phyloP scores from a whole-genome alignment of 768 basidiomycete species.

The Serendipita indica region DNA sequence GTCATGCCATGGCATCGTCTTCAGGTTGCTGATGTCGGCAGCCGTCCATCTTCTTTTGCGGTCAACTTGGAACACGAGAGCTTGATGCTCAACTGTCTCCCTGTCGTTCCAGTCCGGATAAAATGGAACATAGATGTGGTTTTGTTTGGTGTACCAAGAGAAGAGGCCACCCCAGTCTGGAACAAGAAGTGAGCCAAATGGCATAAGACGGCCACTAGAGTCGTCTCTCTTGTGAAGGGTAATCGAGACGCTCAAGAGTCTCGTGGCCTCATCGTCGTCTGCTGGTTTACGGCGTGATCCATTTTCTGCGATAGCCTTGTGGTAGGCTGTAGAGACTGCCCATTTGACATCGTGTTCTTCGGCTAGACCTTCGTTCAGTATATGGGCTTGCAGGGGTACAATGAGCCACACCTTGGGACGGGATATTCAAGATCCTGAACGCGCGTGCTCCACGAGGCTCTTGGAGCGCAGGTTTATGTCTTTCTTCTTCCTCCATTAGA shows the following conservation, averaged over 20 bases:
- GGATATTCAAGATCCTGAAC: not conserved
- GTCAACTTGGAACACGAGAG: not conserved
- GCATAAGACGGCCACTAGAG: not conserved
- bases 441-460: not conserved
- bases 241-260: not conserved
- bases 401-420: not conserved
- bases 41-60: not conserved
- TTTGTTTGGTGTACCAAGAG: not conserved
- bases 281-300: not conserved
- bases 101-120: constrained; percentile 2
- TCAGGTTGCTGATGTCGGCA: not conserved
- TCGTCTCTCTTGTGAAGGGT: not conserved
- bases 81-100: not conserved
- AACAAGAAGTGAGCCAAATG: not conserved
- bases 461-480: constrained; percentile 1
- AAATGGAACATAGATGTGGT: not conserved
- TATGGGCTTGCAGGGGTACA: not conserved
- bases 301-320: not conserved
- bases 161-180: not conserved
- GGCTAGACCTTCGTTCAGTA: not conserved
- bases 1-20: not conserved
- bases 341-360: not conserved
- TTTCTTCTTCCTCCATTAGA: no score
- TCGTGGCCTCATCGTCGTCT: not conserved
- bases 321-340: not conserved